Base-by-base conservation (phyloP, 106 monocot species). In the Chionographis japonica region DNA sequence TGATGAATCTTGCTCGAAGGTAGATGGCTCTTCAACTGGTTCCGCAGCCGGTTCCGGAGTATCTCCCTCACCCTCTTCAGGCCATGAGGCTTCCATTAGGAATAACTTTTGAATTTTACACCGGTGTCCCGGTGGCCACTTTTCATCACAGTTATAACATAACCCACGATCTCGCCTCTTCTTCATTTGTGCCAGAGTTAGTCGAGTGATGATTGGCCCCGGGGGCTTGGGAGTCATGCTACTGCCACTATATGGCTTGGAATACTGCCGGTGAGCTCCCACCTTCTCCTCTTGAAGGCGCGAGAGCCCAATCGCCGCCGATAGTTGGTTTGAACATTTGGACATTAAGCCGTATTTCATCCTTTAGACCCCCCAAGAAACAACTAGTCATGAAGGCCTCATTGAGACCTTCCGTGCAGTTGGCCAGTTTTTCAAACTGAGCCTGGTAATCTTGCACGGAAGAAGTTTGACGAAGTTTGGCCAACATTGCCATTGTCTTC, bases 131-230 rank as follows among this genome's bases (percentile, higher is more conserved):
- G 35, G 55, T 2, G 12, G 0, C 11, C 6, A 74, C 56, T 74
- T 74, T 4, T 74, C 73, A 36, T 74, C 43, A 8, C 64, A 74
- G 6, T 74, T 40, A 20, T 40, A 74, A 27, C 65, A 74, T 4
- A 65, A 18, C 6, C 64, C 64, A 27, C 65, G 56, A 3, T 42
- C 65, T 6, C 56, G 12, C 7, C 65, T 37, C 8, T 42, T 27
- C 13, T 74, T 64, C 38, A 65, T 42, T 35, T 74, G 46, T 27
- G 27, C 27, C 27, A 27, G 27, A 27, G 27, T 27, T 27, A 27
- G 27, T 27, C 27, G 1, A 27, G 46, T 46, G 5, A 46, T 5
- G 0, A 46, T 10, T 10, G 9, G 9, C 46, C 46, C 9, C 9
- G 46, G 2, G 5, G 46, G 9, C 9, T 10, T 46, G 46, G 46